Evolutionary conservation across 1,284 basidiomycete genomes (phyloP), one percentile per base, ranked within the genome.

Genomic region (Cutaneotrichosporon curvatum): DNA sequence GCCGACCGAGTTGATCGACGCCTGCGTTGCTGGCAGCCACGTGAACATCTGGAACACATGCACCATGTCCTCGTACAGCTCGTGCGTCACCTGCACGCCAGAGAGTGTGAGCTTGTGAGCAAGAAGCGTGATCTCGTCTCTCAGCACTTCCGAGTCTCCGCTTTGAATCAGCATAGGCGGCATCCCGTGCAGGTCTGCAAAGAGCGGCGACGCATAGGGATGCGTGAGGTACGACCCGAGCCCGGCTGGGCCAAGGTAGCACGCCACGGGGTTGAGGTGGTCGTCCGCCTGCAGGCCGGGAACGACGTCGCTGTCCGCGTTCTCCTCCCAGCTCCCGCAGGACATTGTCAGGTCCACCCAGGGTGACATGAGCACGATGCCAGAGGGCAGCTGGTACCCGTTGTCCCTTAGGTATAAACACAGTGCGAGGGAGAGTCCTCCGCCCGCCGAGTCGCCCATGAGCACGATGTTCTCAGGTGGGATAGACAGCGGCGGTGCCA

Each of bases 311-410:
- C 78, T 87, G 16, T 76, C 76, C 15, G 85, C 82, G 67, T 96
- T 96, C 45, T 86, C 87, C 43, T 96, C 90, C 94, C 94, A 97
- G 30, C 88, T 92, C 54, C 94, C 88, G 68, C 92, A 97, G 53
- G 89, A 94, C 81, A 94, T 85, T 0, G 89, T 95, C 49, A 96
- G 73, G 72, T 94, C 88, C 55, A 92, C 87, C 91, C 91, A 96
- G 2, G 91, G 91, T 23, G 85, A 90, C 79, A 95, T 82, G 34
- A 94, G 68, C 19, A 94, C 85, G 10, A 83, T 82, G 3, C 83
- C 86, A 19, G 83, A 79, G 14, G 91, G 91, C 4, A 91, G 61
- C 11, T 83, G 79, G 65, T 91, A 91, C 6, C 69, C 71, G 56
- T 89, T 85, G 63, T 94, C 89, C 20, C 89, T 78, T 19, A 98